Evolutionary conservation across 805 yeast species (phyloP), one percentile per base, ranked within the genome.

Genomic region (Starmera dryadoides): DNA sequence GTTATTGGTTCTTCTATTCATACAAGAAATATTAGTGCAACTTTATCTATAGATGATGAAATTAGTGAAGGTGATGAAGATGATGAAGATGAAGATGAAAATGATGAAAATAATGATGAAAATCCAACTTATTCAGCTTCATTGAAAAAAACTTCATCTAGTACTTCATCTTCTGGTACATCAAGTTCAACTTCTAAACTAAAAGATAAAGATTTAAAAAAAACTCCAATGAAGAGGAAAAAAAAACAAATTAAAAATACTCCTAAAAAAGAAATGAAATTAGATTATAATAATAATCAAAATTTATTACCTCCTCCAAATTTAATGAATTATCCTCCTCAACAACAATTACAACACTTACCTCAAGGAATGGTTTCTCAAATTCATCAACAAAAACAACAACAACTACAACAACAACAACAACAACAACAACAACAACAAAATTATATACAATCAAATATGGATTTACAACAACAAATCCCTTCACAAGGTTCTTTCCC

Each of bases 41-140:
- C 45, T 26, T 31, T 41, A 33, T 42, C 53, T 4, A 36, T 38
- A 14, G 52, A 48, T 30, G 51, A 39, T 29, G 34, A 40, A 8
- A 44, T 36, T 1, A 33, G 39, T 15, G 38, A 43, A 4, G 43
- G 40, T 33, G 48, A 48, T 3, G 54, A 46, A 2, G 48, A 43
- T 4, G 49, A 44, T 0, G 52, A 48, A 2, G 49, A 45, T 6
- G 47, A 42, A 10, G 46, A 42, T 20, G 33, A 35, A 7, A 41
- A 39, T 6, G 50, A 45, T 18, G 15, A 25, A 14, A 8, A 2
- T 10, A 16, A 34, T 14, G 44, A 47, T 1, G 30, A 26, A 28
- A 33, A 38, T 8, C 14, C 23, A 10, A 10, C 26, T 19, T n/a
- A 20, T 14, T 8, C 32, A 12, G 11, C 10, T 6, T 30, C 32